Evolutionary conservation across 805 yeast genomes (phyloP).

Genomic region (Yamadazyma nakazawae): DNA sequence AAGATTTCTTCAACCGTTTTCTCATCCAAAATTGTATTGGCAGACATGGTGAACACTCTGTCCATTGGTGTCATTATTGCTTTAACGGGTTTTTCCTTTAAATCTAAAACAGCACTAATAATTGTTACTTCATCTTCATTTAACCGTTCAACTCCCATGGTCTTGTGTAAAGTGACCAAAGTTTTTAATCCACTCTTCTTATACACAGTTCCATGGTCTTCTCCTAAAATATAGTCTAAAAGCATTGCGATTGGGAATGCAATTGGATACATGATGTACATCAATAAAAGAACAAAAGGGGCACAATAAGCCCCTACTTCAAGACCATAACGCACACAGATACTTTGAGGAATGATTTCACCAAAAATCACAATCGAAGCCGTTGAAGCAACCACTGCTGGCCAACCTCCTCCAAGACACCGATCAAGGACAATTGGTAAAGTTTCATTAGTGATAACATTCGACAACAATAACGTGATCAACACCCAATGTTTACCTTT

Average conservation of each 20-base stretch:
- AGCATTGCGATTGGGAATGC: slow-evolving; percentile 87
- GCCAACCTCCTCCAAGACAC: slow-evolving; percentile 95
- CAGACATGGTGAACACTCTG: slow-evolving; percentile 82
- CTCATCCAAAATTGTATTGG: slow-evolving; percentile 81
- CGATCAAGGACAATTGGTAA: slow-evolving; percentile 91
- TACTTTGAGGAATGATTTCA: slow-evolving; percentile 92
- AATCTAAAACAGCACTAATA: slow-evolving; percentile 87
- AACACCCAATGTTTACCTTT: slow-evolving; percentile 95
- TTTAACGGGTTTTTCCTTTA: slow-evolving; percentile 85
- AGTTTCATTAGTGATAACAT: slow-evolving; percentile 92
- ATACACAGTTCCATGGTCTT: slow-evolving; percentile 94
- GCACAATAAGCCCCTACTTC: slow-evolving; percentile 87
- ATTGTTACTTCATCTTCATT: slow-evolving; percentile 96
- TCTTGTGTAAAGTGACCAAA: slow-evolving; percentile 84
- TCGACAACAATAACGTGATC: slow-evolving; percentile 79
- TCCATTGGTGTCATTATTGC: slow-evolving; percentile 93
- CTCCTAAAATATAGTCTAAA: slow-evolving; percentile 81
- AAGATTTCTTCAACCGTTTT: slow-evolving; percentile 82
- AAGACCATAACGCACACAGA: slow-evolving; percentile 89
- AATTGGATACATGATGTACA: slow-evolving; percentile 88
- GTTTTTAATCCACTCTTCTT: slow-evolving; percentile 92
- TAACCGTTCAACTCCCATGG: slow-evolving; percentile 92
- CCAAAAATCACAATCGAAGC: slow-evolving; percentile 92
- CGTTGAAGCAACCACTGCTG: slow-evolving; percentile 92
- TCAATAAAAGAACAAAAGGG: slow-evolving; percentile 78